Percentiles rank a stretch among this genome's conserved stretches.
These are phyloP conservation scores for Botryobasidium botryosum DNA, from an alignment of 768 basidiomycete genomes.

Conservation along the genomic window DNA sequence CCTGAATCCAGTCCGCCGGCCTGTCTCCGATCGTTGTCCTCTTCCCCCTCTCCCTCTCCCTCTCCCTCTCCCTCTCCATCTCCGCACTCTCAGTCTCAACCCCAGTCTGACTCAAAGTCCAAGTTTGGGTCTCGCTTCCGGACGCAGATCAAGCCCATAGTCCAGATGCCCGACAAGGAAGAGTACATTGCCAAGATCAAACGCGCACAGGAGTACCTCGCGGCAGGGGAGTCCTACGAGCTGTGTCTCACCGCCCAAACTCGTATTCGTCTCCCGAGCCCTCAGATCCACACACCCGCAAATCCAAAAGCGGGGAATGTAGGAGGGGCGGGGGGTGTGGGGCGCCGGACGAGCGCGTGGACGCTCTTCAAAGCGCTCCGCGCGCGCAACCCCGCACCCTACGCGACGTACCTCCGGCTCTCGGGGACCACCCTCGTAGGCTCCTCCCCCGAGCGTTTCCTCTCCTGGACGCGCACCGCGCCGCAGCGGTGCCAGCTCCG, in stretches of 20 bases:
- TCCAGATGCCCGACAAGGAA: conserved; percentile 5
- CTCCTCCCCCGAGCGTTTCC: conserved; percentile 84
- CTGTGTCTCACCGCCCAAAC: conserved; percentile 62
- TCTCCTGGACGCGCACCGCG: conserved; percentile 51
- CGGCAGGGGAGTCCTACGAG: conserved; percentile 81
- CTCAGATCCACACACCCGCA: too few relatives aligned
- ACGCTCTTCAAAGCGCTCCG: conserved; percentile 57
- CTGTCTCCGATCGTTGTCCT: too few relatives aligned
- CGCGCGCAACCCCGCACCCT: conserved; percentile 68
- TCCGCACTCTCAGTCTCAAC: not conserved
- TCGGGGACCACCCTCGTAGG: conserved; percentile 63
- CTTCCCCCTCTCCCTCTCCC: too few relatives aligned
- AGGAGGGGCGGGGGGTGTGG: too few relatives aligned
- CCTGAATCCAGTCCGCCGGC: too few relatives aligned
- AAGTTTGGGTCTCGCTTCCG: not conserved
- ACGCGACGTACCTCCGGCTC: conserved; percentile 65
- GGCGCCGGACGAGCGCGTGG: too few relatives aligned
- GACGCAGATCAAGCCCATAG: not conserved
- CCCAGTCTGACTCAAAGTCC: not conserved
- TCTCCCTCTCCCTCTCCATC: too few relatives aligned
- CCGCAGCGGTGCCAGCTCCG: conserved; percentile 72
- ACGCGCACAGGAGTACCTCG: conserved; percentile 54
- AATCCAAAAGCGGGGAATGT: too few relatives aligned
- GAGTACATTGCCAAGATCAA: conserved; percentile 53
- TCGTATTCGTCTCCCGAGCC: conserved; percentile 37